Base-by-base conservation (phyloP, 2,329 filamentous ascomycete species). In the Penicillium decumbens region DNA sequence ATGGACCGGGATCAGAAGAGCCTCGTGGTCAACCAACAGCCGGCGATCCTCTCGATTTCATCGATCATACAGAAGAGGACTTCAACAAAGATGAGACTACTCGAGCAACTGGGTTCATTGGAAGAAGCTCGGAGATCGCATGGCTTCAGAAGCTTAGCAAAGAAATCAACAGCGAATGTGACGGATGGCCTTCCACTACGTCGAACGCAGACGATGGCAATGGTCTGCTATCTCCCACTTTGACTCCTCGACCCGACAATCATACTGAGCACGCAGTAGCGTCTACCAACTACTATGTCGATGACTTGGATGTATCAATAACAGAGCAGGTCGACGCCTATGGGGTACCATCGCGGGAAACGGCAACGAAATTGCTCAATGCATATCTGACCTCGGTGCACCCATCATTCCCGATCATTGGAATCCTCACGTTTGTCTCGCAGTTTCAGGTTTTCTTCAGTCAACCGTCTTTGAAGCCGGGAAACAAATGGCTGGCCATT, bases 61-160 rank as follows among this genome's bases (percentile, higher is more conserved):
- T 68, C n/a, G 73, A 73, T 46, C 63, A 67, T 29, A 69, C 72
- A 6, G 65, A 72, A 25, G 71, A 75, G 57, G 73, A 75, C 44
- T 74, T 72, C 51, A 70, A 71, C 32, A 62, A 63, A 47, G 66
- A 70, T 33, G 67, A 71, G 30, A 56, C 59, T 13, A 62, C 69
- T n/a, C 63, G 68, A 30, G 65, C 67, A 7, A 73, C 69, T 4
- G 70, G 72, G 0, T 75, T 69, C 47, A 70, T 74, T 55, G 73
- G 73, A 7, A 72, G 69, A 50, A 73, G 70, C 49, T 75, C 73
- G 0, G 72, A 75, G 40, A 66, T 74, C n/a, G 66, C 62, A 29
- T 76, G 73, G 73, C 59, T 75, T 7, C 72, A 75, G 38, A 66
- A 60, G 18, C 54, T 75, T 8, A 63, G 56, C 30, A 66, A 67